phyloP scores from a whole-genome alignment of 345 rosid species.

The Acer yangbiense region DNA sequence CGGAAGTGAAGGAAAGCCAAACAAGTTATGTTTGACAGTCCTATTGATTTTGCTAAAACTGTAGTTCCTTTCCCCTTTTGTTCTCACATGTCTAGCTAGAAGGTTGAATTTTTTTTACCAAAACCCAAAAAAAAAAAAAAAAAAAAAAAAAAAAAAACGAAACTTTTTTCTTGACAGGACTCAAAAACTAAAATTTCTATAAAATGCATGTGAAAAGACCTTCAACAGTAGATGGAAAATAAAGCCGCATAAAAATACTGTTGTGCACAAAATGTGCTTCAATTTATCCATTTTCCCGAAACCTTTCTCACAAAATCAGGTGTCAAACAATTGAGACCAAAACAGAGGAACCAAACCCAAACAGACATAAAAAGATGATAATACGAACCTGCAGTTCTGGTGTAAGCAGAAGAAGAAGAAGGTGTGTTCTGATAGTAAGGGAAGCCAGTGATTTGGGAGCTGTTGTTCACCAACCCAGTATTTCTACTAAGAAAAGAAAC shows the following conservation, averaged over 20 bases:
- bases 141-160: background rate
- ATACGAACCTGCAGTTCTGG: constrained; percentile 44
- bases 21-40: constrained; percentile 3
- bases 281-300: constrained; percentile 18
- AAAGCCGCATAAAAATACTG: background rate
- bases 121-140: constrained; percentile 1
- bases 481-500: constrained; percentile 31
- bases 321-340: constrained; percentile 6
- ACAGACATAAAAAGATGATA: background rate
- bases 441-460: constrained; percentile 33
- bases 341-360: background rate
- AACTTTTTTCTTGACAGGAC: constrained; percentile 26
- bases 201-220: constrained; percentile 27
- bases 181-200: constrained; percentile 13
- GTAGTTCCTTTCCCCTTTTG: background rate
- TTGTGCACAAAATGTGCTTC: constrained; percentile 11
- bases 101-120: constrained; percentile 9
- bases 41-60: constrained; percentile 10
- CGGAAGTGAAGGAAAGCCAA: background rate
- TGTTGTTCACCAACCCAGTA: constrained; percentile 38
- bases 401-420: constrained; percentile 18
- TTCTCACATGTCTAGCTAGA: background rate
- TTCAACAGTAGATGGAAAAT: background rate
- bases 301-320: constrained; percentile 23
- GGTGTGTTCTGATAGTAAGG: constrained; percentile 34